Base-by-base conservation (phyloP, 352 stramenopile genomes). In the Globisporangium megalacanthum region DNA sequence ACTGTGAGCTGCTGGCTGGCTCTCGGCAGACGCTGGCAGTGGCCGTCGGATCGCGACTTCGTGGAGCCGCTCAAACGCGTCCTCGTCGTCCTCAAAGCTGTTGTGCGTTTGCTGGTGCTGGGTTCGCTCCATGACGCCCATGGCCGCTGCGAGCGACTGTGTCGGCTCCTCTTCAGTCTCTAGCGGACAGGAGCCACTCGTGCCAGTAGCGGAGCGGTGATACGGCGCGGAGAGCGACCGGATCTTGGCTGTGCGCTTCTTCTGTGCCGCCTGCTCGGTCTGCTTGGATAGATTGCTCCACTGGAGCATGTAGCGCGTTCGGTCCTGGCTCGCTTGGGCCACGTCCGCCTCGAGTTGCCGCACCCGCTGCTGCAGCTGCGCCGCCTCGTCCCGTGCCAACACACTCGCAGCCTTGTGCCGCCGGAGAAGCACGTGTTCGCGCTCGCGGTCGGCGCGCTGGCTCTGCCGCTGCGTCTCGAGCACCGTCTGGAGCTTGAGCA, bases 401-500 rank as follows among this genome's bases (percentile, higher is more conserved):
- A 55, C 35, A 25, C 79, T 56, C 7, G 60, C 62, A 1, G 68
- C 70, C n/a, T 67, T 58, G 49, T 80, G 74, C 10, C 73, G 67
- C 3, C 74, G 67, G 0, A 68, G 58, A 3, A 75, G 44, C n/a
- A 71, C 49, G 10, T 65, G 42, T 54, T 85, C 74, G 8, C 78
- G 69, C 20, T 89, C 79, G 25, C 54, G 58, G 4, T 61, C 65
- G 2, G 68, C 62, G 17, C 52, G 55, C 4, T 78, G 71, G 11
- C 61, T 76, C 35, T 88, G 67, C 25, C 82, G 72, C 46, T 89
- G 77, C 66, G 87, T 83, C 25, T 79, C 69, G 19, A 77, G 70
- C 14, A 90, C 56, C 14, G 82, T 68, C n/a, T 87, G 76, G 7
- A 92, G 60, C 37, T 83, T 86, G 7, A 90, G 54, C 11, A 90